These are phyloP conservation scores for Tremella mesenterica DNA, from an alignment of 768 basidiomycete species.

Conservation along the genomic window DNA sequence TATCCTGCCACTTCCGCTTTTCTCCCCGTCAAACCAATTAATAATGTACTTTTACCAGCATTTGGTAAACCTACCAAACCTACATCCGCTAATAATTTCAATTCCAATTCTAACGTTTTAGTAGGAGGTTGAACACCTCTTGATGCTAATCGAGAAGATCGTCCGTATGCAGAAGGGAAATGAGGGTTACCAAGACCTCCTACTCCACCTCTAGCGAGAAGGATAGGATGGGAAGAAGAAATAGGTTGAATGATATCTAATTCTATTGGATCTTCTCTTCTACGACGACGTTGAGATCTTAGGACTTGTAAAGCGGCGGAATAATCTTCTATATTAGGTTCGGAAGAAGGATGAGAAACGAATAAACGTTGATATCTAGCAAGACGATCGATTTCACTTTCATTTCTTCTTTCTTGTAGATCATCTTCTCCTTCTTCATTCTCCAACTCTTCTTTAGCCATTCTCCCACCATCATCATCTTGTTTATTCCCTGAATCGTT, in stretches of 20 bases:
- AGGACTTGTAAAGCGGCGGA: conserved; percentile 25
- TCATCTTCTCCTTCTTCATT: conserved; percentile 16
- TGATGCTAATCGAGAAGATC: conserved; percentile 72
- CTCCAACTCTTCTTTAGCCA: conserved; percentile 56
- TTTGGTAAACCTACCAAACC: conserved; percentile 95
- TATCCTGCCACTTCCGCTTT: conserved; percentile 80
- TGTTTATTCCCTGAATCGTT: too few species aligned
- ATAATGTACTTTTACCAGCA: conserved; percentile 75
- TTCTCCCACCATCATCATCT: too few species aligned
- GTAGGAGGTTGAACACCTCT: conserved; percentile 32
- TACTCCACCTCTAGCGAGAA: conserved; percentile 65
- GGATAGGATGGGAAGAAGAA: conserved; percentile 32
- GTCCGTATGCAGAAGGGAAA: conserved; percentile 53
- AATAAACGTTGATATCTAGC: conserved; percentile 49
- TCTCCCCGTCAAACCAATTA: conserved; percentile 79
- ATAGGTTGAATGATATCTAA: conserved; percentile 29
- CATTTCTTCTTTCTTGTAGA: conserved; percentile 16
- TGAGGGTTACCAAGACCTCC: conserved; percentile 86
- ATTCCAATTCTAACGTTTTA: conserved; percentile 74
- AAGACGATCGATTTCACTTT: conserved; percentile 55
- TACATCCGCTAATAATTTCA: conserved; percentile 90
- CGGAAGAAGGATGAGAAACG: conserved; percentile 27
- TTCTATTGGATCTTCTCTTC: conserved; percentile 19
- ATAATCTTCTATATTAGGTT: conserved; percentile 26
- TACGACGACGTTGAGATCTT: conserved; percentile 20